Conservation (phyloP, 257 asterid species). For the Forsythia suspensa region DNA sequence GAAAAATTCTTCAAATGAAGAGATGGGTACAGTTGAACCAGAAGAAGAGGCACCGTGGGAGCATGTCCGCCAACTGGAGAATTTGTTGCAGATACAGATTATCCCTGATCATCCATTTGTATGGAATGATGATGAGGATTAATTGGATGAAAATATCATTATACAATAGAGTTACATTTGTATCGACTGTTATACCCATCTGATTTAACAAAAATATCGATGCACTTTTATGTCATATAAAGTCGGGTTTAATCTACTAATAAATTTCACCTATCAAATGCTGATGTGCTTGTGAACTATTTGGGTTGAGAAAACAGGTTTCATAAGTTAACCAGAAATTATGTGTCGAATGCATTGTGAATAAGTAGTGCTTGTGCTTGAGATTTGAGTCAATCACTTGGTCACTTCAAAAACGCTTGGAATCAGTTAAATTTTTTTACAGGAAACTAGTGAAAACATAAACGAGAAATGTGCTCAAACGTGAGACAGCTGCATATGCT, state of each 20-base stretch:
- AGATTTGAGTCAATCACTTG: too few relatives aligned
- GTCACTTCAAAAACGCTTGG: not conserved
- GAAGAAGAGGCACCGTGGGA: conserved; percentile 46
- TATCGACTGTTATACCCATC: not conserved
- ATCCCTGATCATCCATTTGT: conserved; percentile 22
- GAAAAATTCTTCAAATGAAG: conserved; percentile 23
- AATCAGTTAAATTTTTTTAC: not conserved
- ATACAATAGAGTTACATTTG: not conserved
- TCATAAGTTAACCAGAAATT: not conserved
- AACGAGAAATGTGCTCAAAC: not conserved
- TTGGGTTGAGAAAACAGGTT: not conserved
- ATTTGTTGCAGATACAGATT: conserved; percentile 35
- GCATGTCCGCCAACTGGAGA: conserved; percentile 37
- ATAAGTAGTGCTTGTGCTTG: not conserved
- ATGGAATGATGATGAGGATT: conserved; percentile 34
- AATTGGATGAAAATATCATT: conserved; percentile 17
- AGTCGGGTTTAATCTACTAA: not conserved
- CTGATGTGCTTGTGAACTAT: not conserved
- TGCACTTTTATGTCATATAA: not conserved
- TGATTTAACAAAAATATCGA: too few relatives aligned
- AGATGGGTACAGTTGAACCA: conserved; percentile 24
- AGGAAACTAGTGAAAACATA: not conserved
- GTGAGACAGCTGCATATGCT: not conserved
- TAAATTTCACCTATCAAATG: not conserved
- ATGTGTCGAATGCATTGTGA: not conserved